phyloP scores from a whole-genome alignment of 192 early-diverging fungal genomes.

The Pilobolus umbonatus region DNA sequence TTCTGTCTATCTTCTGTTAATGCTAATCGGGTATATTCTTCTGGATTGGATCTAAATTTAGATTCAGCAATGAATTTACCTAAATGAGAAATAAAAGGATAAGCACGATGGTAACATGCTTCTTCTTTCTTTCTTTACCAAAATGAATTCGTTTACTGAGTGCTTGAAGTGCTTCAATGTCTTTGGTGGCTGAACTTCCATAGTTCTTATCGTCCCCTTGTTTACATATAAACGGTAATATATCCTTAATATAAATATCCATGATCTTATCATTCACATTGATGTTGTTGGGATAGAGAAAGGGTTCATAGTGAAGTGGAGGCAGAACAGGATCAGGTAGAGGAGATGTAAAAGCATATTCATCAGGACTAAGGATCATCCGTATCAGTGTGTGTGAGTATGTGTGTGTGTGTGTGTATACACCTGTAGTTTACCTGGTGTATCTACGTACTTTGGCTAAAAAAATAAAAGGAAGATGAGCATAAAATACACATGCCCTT shows the following conservation, averaged over 20 bases:
- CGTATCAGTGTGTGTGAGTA: background rate
- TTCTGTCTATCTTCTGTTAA: conserved; percentile 64
- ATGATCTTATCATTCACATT: conserved; percentile 86
- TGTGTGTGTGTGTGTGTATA: too few relatives aligned
- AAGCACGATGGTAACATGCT: background rate
- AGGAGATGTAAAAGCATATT: conserved; percentile 83
- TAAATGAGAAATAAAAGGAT: conserved; percentile 21
- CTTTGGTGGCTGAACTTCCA: conserved; percentile 89
- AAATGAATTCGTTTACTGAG: conserved; percentile 93
- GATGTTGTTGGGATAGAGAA: conserved; percentile 71
- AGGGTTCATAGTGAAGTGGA: conserved; percentile 69
- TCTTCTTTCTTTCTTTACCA: conserved; percentile 42
- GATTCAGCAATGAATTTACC: conserved; percentile 97
- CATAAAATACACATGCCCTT: background rate
- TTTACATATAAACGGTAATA: conserved; percentile 73
- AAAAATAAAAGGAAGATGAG: background rate
- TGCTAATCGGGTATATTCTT: conserved; percentile 31
- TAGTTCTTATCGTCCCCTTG: conserved; percentile 85
- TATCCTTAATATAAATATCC: conserved; percentile 75
- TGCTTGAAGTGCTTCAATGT: conserved; percentile 89
- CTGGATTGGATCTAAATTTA: conserved; percentile 81
- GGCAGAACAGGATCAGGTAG: conserved; percentile 89
- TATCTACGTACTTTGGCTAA: conserved; percentile 68
- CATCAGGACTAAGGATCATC: conserved; percentile 67
- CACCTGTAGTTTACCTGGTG: conserved; percentile 33